Conservation (phyloP, 1,284 basidiomycete genomes). For the Sphagnurus paluster region DNA sequence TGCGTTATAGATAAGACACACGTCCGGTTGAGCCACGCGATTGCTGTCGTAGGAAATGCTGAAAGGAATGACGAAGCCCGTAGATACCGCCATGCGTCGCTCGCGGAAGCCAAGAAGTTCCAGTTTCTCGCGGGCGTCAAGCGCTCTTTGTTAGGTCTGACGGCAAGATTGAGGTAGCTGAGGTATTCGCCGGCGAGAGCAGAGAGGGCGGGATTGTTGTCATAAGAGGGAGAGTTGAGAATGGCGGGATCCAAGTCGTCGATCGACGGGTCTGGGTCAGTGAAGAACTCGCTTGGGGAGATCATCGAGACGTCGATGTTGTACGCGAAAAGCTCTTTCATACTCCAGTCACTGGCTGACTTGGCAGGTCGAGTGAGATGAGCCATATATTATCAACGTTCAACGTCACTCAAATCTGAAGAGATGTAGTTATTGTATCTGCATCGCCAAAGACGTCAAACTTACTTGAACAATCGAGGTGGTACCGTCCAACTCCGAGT, state of each 20-base stretch:
- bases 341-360: not conserved
- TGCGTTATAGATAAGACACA: constrained; percentile 19
- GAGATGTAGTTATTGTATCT: too few species aligned
- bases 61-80: constrained; percentile 18
- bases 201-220: constrained; percentile 8
- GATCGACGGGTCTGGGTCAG: constrained; percentile 14
- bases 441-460: too few species aligned
- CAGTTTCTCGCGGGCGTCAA: constrained; percentile 17
- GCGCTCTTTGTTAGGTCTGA: constrained; percentile 11
- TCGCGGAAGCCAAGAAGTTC: constrained; percentile 19
- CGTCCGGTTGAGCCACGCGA: constrained; percentile 13
- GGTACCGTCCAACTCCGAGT: too few species aligned
- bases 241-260: constrained; percentile 12
- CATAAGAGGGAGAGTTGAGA: constrained; percentile 12
- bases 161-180: constrained; percentile 7
- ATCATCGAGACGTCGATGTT: not conserved
- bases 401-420: too few species aligned
- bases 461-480: too few species aligned
- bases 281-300: not conserved
- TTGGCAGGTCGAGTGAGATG: not conserved
- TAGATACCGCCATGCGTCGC: constrained; percentile 11
- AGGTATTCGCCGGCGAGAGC: constrained; percentile 10
- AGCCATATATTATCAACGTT: too few species aligned
- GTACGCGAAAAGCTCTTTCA: not conserved
- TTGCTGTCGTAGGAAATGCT: constrained; percentile 18